Evolutionary conservation across 1,139 yeast species (phyloP).

Genomic region (Nematodospora anomalae): DNA sequence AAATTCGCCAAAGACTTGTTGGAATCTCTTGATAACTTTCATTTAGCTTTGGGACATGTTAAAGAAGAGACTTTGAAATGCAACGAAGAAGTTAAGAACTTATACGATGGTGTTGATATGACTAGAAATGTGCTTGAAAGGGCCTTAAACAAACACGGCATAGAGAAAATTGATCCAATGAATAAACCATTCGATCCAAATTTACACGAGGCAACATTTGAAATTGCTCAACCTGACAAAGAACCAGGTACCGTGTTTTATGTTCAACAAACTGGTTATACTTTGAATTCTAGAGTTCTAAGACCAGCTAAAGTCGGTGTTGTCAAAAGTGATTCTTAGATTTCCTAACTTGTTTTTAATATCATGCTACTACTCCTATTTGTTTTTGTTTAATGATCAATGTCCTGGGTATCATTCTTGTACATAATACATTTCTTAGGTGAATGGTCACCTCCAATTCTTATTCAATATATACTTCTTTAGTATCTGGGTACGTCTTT

Average conservation of each 20-base stretch:
- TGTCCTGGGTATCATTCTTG: not conserved
- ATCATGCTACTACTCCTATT: too few species aligned
- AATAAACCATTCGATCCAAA: conserved; percentile 91
- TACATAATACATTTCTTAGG: not conserved
- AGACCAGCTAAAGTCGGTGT: conserved; percentile 98
- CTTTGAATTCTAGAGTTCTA: conserved; percentile 81
- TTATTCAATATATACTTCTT: too few species aligned
- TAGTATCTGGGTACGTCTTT: too few species aligned
- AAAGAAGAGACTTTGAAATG: conserved; percentile 60
- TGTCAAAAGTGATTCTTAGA: conserved; percentile 53
- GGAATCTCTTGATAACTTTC: conserved; percentile 89
- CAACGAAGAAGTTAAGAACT: conserved; percentile 66
- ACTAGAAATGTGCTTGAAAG: conserved; percentile 84
- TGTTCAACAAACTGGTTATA: conserved; percentile 90
- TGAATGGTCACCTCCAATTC: not conserved
- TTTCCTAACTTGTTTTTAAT: too few species aligned
- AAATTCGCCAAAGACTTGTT: conserved; percentile 89
- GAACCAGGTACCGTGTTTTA: conserved; percentile 93
- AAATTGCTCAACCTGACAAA: conserved; percentile 82
- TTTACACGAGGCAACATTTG: conserved; percentile 90
- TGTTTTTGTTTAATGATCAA: not conserved
- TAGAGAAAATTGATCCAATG: conserved; percentile 76
- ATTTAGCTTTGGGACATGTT: conserved; percentile 81
- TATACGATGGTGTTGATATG: conserved; percentile 90
- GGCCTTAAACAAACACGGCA: conserved; percentile 79